phyloP scores from a whole-genome alignment of 306 rosid species.

The Begonia peltatifolia region DNA sequence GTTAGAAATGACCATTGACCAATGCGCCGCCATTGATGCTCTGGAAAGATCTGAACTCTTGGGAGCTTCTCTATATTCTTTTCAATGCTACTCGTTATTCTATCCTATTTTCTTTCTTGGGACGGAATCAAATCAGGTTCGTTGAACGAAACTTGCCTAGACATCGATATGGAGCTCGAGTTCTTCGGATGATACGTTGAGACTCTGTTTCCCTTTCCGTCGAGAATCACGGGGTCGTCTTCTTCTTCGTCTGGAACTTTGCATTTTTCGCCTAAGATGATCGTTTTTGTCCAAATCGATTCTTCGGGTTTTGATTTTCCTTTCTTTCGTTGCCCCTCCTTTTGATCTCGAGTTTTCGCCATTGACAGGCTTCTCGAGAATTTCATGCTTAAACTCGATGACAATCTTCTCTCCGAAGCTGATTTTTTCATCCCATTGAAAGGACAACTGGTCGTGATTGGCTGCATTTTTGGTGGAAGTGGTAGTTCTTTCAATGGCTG shows the following conservation, averaged over 20 bases:
- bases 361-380: conserved; percentile 41
- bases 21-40: not conserved
- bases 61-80: not conserved
- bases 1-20: too few species aligned
- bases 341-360: conserved; percentile 14
- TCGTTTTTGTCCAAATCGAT: conserved; percentile 71
- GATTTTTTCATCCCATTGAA: conserved; percentile 18
- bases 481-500: conserved; percentile 26
- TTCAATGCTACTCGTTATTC: not conserved
- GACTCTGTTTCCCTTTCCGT: conserved; percentile 49
- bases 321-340: conserved; percentile 21
- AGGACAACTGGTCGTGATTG: not conserved
- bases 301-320: conserved; percentile 36
- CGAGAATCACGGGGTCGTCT: conserved; percentile 26
- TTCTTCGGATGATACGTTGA: conserved; percentile 49
- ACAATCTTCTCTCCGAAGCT: conserved; percentile 26
- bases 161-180: conserved; percentile 16
- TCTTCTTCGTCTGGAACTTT: conserved; percentile 35
- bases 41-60: not conserved
- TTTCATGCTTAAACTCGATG: conserved; percentile 30
- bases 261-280: conserved; percentile 73
- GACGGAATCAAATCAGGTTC: conserved; percentile 21
- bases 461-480: conserved; percentile 43
- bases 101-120: conserved; percentile 3
- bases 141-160: conserved; percentile 25